Evolutionary conservation across 345 rosid species (phyloP).

Genomic region (Salix viminalis): DNA sequence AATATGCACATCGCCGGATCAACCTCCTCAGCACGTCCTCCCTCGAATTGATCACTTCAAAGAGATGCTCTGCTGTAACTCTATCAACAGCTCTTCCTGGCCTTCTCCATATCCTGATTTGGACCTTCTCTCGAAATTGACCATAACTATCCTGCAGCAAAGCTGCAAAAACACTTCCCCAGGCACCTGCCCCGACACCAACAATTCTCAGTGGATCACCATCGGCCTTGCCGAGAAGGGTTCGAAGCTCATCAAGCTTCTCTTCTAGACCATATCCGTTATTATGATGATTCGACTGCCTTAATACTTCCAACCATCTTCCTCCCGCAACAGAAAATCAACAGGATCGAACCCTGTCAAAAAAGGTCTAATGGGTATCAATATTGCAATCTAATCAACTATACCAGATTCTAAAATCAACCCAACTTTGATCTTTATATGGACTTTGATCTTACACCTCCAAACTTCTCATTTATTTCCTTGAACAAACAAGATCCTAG

Average conservation of each 20-base stretch:
- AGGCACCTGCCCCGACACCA: constrained; percentile 94
- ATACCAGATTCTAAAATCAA: constrained; percentile 9
- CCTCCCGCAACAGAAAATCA: constrained; percentile 13
- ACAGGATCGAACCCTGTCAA: constrained; percentile 13
- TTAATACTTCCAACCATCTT: constrained; percentile 62
- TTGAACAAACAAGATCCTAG: background rate
- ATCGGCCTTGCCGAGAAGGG: constrained; percentile 61
- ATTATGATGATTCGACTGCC: constrained; percentile 7
- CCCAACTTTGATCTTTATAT: constrained; percentile 14
- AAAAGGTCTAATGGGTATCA: background rate
- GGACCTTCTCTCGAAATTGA: constrained; percentile 76
- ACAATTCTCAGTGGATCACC: constrained; percentile 85
- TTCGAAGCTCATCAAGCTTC: constrained; percentile 79
- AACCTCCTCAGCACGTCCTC: constrained; percentile 90
- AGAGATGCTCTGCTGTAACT: constrained; percentile 81
- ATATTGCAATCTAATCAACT: background rate
- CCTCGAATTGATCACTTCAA: constrained; percentile 91
- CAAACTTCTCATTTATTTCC: constrained; percentile 1
- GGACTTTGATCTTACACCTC: background rate
- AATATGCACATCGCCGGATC: constrained; percentile 89
- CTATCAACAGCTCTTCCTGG: constrained; percentile 69
- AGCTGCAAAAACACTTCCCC: constrained; percentile 96
- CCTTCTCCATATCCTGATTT: constrained; percentile 91
- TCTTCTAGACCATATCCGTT: constrained; percentile 47
- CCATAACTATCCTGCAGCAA: constrained; percentile 87